A percentile compares a stretch with the other conserved stretches of the same genome.
Conservation (phyloP, 805 yeast species). For the Saccharomycopsis fermentans region DNA sequence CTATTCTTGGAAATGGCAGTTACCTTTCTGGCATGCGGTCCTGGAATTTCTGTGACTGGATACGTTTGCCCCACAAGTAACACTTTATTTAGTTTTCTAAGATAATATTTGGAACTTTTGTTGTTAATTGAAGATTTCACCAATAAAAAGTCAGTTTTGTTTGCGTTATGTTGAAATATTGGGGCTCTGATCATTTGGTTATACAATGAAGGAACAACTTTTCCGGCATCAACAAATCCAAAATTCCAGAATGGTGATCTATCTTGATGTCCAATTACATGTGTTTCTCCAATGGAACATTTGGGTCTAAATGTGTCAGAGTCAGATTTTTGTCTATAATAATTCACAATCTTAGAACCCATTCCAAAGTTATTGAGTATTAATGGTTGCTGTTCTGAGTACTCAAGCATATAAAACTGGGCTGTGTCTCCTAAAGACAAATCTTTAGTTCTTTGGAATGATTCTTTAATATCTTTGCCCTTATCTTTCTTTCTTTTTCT, state of each 20-base stretch:
- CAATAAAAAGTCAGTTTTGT: slow-evolving; percentile 70
- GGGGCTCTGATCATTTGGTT: slow-evolving; percentile 92
- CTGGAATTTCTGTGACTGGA: slow-evolving; percentile 93
- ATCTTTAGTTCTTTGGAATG: slow-evolving; percentile 63
- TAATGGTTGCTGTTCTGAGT: slow-evolving; percentile 80
- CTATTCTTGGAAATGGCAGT: slow-evolving; percentile 88
- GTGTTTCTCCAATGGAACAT: slow-evolving; percentile 84
- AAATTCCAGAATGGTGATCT: slow-evolving; percentile 97
- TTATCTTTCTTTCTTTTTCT: slow-evolving; percentile 86
- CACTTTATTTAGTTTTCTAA: slow-evolving; percentile 59
- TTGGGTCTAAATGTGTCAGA: slow-evolving; percentile 85
- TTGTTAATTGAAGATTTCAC: slow-evolving; percentile 75
- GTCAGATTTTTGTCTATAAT: slow-evolving; percentile 73
- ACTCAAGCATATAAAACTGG: slow-evolving; percentile 69
- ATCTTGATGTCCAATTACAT: slow-evolving; percentile 92
- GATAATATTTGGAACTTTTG: slow-evolving; percentile 47
- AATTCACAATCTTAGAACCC: slow-evolving; percentile 90
- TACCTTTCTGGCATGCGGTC: slow-evolving; percentile 94
- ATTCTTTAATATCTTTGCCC: slow-evolving; percentile 69
- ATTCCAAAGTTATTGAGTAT: slow-evolving; percentile 85
- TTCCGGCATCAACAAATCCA: slow-evolving; percentile 93
- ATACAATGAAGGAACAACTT: slow-evolving; percentile 85
- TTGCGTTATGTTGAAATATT: slow-evolving; percentile 73
- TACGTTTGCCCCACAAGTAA: slow-evolving; percentile 87
- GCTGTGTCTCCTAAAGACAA: slow-evolving; percentile 79